Base-by-base conservation (phyloP, 2,329 filamentous ascomycete genomes). In the Neofusicoccum parvum region DNA sequence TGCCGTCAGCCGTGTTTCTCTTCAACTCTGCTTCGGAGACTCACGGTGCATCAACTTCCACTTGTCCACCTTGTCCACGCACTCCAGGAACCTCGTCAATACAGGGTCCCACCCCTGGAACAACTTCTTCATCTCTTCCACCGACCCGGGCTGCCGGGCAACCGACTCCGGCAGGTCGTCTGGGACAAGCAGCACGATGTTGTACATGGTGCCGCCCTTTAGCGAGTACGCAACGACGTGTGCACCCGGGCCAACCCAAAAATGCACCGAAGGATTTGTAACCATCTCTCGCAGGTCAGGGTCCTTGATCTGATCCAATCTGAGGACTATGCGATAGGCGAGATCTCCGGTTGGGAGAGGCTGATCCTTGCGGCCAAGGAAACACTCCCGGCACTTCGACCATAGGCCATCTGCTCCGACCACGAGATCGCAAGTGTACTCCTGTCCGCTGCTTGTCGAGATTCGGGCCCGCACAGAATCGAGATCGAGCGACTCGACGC, bases 21-120 rank as follows among this genome's bases (percentile, higher is more conserved):
- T 2, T 4, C 6, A 2, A 0, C 3, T 3, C 6, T 2, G 6
- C 32, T 34, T 34, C 5, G n/a, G 15, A 32, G 23, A 37, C 56
- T 37, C 27, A 59, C 69, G 70, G 48, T 86, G 82, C 85, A 90
- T 88, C 39, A 92, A 74, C 72, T 87, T 89, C 90, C 89, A 92
- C 74, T 91, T 91, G 45, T 87, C 84, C 0, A 90, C 87, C 1
- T 76, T 81, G 43, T 85, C 81, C 0, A 90, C 87, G 49, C 82
- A 80, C 3, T 77, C 75, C 12, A 84, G 73, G 53, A 84, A 80
- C 15, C 73, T 72, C 23, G 75, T 82, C 58, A 81, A 70, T 15
- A 88, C 81, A 1, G 88, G 88, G 76, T 91, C 88, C 89, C 89
- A 92, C 0, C 80, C 81, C 5, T 78, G 75, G 70, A 91, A 90